Conservation (phyloP, 2,329 filamentous ascomycete species). For the Lachnellula arida region DNA sequence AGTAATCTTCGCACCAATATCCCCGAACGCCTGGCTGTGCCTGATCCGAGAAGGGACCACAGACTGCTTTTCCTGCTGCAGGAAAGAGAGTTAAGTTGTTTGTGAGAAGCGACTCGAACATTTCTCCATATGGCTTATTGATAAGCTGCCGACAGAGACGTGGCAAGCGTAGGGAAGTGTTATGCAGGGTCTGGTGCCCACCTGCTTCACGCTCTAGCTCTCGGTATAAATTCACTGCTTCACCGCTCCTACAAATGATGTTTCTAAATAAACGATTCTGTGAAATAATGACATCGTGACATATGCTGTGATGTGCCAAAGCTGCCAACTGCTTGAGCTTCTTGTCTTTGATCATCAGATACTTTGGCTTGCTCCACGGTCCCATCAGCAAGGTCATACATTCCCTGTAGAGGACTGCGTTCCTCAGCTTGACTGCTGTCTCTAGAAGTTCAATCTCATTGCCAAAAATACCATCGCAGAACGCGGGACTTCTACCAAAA, state of each 20-base stretch:
- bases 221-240: no score
- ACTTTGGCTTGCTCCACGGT: background rate
- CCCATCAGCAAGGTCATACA: background rate
- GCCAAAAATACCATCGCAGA: background rate
- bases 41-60: no score
- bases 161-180: no score
- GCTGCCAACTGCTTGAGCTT: background rate
- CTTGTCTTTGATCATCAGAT: background rate
- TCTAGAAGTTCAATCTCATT: background rate
- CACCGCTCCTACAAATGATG: no score
- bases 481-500: background rate
- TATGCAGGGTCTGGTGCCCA: no score
- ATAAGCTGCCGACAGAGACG: no score
- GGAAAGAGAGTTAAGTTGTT: background rate
- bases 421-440: background rate
- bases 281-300: background rate
- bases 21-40: background rate
- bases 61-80: no score
- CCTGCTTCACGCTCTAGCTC: no score
- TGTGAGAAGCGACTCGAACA: background rate
- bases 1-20: background rate
- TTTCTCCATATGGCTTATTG: background rate
- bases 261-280: no score
- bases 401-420: background rate
- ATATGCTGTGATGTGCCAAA: background rate